Evolutionary conservation across 345 rosid genomes (phyloP).

Genomic region (Carallia pectinifolia): DNA sequence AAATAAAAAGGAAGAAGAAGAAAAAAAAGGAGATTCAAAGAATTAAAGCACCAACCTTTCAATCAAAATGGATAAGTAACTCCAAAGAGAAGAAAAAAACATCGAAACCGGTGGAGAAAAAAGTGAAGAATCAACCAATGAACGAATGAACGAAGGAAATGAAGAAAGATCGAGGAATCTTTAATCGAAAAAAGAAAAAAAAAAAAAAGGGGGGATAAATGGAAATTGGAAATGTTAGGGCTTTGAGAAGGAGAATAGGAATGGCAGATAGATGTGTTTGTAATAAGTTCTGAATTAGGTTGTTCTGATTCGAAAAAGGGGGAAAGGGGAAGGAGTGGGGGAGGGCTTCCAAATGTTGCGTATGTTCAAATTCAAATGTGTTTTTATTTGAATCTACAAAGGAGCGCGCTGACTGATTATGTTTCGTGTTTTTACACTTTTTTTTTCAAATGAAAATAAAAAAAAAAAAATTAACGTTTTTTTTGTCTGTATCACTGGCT

Average conservation of each 20-base stretch:
- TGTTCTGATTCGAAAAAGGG: neutral
- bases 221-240: slow-evolving; percentile 3
- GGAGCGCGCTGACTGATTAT: no score
- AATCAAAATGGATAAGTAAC: neutral
- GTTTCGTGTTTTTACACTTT: no score
- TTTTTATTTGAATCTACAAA: no score
- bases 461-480: no score
- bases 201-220: no score
- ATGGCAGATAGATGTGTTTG: neutral
- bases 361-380: no score
- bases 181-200: neutral
- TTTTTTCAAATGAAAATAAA: no score
- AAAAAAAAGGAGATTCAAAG: slow-evolving; percentile 3
- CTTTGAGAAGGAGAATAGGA: neutral
- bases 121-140: no score
- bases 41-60: neutral
- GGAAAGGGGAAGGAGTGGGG: slow-evolving; percentile 3
- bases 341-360: no score
- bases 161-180: neutral
- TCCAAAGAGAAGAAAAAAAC: no score
- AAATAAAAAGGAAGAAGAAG: neutral
- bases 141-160: neutral
- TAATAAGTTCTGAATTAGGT: neutral
- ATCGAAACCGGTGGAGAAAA: no score
- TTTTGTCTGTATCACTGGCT: no score